Evolutionary conservation across 495 filamentous ascomycete species (phyloP), one percentile per base, ranked within the genome.

Genomic region (Hapsidospora chrysogenum): DNA sequence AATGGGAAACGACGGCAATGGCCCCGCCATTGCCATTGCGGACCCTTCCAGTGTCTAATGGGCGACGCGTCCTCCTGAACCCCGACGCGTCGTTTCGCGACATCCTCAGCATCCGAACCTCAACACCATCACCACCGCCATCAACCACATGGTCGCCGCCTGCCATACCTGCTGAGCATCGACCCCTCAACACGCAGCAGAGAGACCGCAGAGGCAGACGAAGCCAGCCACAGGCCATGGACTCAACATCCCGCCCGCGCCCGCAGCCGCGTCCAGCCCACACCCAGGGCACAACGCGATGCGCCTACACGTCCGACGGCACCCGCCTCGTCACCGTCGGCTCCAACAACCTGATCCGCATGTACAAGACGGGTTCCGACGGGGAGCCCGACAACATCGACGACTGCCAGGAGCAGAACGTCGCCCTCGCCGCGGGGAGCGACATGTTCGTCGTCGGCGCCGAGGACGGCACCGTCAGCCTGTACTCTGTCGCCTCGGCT

Each of bases 341-440:
- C 23, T 78, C 80, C 22, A 93, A 96, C 56, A 82, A 86, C 46
- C 77, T 78, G 13, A 80, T 92, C 45, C 79, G 89, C 19, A 72
- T 95, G 32, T 97, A 87, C 63, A 79, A 76, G 33, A 85, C 84
- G 11, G 85, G 80, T 27, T 82, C 76, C 14, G 83, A 92, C 60
- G 86, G 82, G 32, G 89, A 95, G 47, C 89, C 89, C 9, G 71
- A 67, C 36, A 92, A 80, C 22, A 76, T 97, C 20, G 89, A 97
- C 47, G 81, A 89, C 38, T 83, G 76, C 36, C 71, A 76, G 36
- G 86, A 92, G 40, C 73, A 75, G 38, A 85, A 89, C 53, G 63
- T 76, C 11, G 74, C 75, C 27, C 70, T 95, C 30, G 76, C 71
- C 29, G 76, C 84, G 15, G 70, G 72, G 67, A 75, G 92, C 54